Conservation (phyloP, 441 rosid genomes). For the Kokia cookei region DNA sequence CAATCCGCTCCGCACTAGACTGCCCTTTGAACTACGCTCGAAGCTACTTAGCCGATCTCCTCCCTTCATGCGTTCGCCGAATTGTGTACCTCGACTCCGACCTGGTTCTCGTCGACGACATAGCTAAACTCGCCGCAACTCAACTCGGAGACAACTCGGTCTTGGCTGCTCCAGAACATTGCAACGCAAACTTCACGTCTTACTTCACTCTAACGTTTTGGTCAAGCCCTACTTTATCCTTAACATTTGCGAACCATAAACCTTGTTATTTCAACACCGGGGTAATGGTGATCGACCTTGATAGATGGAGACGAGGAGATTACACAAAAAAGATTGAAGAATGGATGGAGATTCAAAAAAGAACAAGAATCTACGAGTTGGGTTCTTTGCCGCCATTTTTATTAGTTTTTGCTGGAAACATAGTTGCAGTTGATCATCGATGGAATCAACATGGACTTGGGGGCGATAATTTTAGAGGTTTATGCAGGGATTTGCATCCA, state of each 20-base stretch:
- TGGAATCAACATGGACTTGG: not conserved
- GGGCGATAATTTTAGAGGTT: conserved; percentile 15
- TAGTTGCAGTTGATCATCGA: not conserved
- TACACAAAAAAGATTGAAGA: not conserved
- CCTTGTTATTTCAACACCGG: conserved; percentile 93
- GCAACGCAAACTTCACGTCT: not conserved
- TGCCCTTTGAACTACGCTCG: conserved; percentile 53
- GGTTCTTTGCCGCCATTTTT: not conserved
- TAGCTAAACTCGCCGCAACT: not conserved
- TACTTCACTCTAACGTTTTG: not conserved
- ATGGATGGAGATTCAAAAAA: conserved; percentile 1
- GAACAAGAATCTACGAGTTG: not conserved
- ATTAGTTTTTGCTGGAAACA: not conserved
- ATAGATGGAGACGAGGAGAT: conserved; percentile 62
- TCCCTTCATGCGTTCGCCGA: not conserved
- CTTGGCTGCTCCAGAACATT: not conserved
- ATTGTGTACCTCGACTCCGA: not conserved
- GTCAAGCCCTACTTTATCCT: not conserved
- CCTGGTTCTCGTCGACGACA: not conserved
- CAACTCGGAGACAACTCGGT: not conserved
- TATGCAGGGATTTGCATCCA: conserved; percentile 82
- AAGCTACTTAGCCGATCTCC: not conserved
- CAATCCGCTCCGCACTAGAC: conserved; percentile 85
- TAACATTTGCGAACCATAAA: conserved; percentile 17
- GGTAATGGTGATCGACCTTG: conserved; percentile 89